Conservation (phyloP, 495 filamentous ascomycete genomes). For the Penicillium odoratum region DNA sequence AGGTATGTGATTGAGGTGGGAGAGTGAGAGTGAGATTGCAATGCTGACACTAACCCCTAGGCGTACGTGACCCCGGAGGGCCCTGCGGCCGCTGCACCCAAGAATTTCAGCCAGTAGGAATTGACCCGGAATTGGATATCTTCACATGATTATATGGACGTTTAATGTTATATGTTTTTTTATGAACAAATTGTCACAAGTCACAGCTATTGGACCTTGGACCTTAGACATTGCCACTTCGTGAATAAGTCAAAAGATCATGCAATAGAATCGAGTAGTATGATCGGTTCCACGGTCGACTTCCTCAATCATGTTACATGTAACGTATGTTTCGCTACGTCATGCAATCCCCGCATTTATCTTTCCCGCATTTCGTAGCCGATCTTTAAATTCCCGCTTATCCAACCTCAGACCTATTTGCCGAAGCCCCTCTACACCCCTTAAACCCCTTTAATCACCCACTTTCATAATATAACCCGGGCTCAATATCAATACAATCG, state of each 20-base stretch:
- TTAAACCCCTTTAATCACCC: background rate
- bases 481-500: background rate
- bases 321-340: slow-evolving; percentile 15
- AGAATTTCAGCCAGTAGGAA: slow-evolving; percentile 54
- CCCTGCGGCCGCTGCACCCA: slow-evolving; percentile 64
- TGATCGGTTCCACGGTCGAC: background rate
- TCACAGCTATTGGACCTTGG: no score
- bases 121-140: background rate
- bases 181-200: no score
- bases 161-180: background rate
- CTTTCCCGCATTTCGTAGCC: slow-evolving; percentile 15
- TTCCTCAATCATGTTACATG: background rate
- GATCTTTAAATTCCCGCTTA: slow-evolving; percentile 16
- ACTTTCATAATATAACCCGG: background rate
- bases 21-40: background rate
- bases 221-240: no score
- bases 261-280: background rate
- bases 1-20: slow-evolving; percentile 40
- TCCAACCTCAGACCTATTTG: slow-evolving; percentile 17
- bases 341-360: slow-evolving; percentile 29
- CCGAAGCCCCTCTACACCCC: background rate
- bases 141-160: background rate
- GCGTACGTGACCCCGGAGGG: slow-evolving; percentile 94
- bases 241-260: background rate
- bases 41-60: slow-evolving; percentile 31